These are phyloP conservation scores for Ogataea haglerorum DNA, from an alignment of 805 yeast genomes.

Conservation along the genomic window DNA sequence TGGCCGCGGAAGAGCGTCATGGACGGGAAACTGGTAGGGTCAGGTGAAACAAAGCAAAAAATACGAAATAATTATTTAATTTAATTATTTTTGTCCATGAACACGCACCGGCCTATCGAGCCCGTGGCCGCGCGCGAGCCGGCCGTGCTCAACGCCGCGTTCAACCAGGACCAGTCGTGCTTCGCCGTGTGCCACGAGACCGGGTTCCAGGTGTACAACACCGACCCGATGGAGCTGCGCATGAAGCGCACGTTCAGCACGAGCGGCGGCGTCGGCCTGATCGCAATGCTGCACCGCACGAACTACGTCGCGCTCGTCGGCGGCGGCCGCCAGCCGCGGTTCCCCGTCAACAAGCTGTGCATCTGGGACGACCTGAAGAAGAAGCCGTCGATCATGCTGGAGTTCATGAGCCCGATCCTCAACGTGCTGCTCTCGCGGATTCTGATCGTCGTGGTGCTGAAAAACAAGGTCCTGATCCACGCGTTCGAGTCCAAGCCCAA, in stretches of 20 bases:
- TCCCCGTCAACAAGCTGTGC: slow-evolving; percentile 72
- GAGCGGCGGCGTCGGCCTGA: slow-evolving; percentile 63
- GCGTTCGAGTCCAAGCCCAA: slow-evolving; percentile 80
- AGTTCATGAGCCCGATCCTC: slow-evolving; percentile 71
- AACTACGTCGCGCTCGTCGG: slow-evolving; percentile 89
- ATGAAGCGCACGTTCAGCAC: slow-evolving; percentile 53
- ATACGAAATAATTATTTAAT: background rate
- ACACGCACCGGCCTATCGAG: slow-evolving; percentile 32
- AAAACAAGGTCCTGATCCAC: slow-evolving; percentile 66
- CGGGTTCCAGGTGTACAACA: slow-evolving; percentile 82
- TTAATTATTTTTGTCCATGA: slow-evolving; percentile 21
- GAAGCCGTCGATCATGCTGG: slow-evolving; percentile 66
- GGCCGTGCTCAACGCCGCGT: slow-evolving; percentile 54
- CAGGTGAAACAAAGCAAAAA: background rate
- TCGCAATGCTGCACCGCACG: slow-evolving; percentile 83
- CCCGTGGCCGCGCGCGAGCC: slow-evolving; percentile 26
- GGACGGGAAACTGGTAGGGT: too few species aligned
- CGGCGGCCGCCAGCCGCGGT: slow-evolving; percentile 79
- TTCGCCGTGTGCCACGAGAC: slow-evolving; percentile 77
- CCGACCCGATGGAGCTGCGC: slow-evolving; percentile 80
- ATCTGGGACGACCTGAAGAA: slow-evolving; percentile 91
- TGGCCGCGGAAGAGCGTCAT: slow-evolving; percentile 8
- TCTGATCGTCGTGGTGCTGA: slow-evolving; percentile 69
- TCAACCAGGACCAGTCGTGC: slow-evolving; percentile 89
- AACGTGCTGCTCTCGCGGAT: slow-evolving; percentile 73